Base-by-base conservation (phyloP, 768 basidiomycete species). In the Lyophyllum semitale region DNA sequence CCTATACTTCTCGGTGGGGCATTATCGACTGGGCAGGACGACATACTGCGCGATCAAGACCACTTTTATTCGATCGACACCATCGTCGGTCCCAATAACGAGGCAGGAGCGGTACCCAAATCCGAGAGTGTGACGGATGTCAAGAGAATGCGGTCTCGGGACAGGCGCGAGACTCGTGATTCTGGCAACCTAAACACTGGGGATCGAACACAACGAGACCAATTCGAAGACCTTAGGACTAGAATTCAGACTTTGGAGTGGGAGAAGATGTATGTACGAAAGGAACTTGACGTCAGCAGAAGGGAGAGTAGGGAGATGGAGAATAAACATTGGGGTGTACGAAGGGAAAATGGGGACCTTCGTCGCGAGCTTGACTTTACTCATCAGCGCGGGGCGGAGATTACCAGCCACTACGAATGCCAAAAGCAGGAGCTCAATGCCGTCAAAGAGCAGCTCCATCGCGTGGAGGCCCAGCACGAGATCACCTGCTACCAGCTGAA, bases 391-490 rank as follows among this genome's bases (percentile, higher is more conserved):
- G 51, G 7, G 8, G 11, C 12, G 1, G 42, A 51, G 12, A 23
- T 11, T 13, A 26, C 1, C 7, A 15, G 1, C 12, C 33, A 22
- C 27, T 51, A 33, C 40, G n/a, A 49, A 17, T 40, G 29, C 17
- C 46, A 44, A 22, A 45, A 18, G 33, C 32, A 55, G 35, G 55
- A 62, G n/a, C 29, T 59, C 4, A 40, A 33, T 5, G 32, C 30
- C 13, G 15, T 53, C 25, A 57, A 47, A 23, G 55, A 42, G 33
- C 42, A 62, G 25, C 46, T 62, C 7, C 50, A 26, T 6, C 53
- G 51, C 35, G 58, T 33, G 22, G 56, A 59, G 32, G 38, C n/a
- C n/a, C 26, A 57, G 13, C 51, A 59, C 27, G 32, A 47, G 26
- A 45, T 42, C 15, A 62, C 59, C 8, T 51, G 56, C 33, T 12